Percentiles rank a stretch among this genome's conserved stretches.
Evolutionary conservation across 2,329 filamentous ascomycete genomes (phyloP).

Genomic region (Huntiella moniliformis): DNA sequence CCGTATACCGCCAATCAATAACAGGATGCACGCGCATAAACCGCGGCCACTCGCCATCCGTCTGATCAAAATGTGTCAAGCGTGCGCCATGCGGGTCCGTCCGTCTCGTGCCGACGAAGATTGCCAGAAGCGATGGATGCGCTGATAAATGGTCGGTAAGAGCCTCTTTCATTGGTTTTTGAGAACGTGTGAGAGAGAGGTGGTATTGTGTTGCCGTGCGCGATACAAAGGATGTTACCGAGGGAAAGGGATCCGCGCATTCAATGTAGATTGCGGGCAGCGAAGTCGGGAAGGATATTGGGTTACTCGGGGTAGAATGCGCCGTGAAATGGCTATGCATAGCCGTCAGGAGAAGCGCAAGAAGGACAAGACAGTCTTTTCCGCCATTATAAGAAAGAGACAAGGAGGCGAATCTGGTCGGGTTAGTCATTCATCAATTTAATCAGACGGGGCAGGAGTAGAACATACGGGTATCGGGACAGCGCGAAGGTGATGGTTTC

Average conservation of each 20-base stretch:
- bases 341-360: conserved; percentile 65
- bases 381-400: conserved; percentile 74
- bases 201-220: conserved; percentile 95
- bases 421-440: not conserved
- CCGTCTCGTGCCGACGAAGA: conserved; percentile 66
- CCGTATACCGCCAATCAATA: conserved; percentile 91
- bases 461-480: conserved; percentile 49
- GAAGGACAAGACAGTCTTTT: conserved; percentile 64
- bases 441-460: conserved; percentile 5
- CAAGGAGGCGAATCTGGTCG: conserved; percentile 9
- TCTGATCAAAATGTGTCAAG: conserved; percentile 67
- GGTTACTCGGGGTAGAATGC: conserved; percentile 14
- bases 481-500: conserved; percentile 59
- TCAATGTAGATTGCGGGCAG: conserved; percentile 81
- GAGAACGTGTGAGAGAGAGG: conserved; percentile 61
- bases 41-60: conserved; percentile 73
- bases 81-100: conserved; percentile 79
- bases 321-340: conserved; percentile 24
- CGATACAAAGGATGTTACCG: conserved; percentile 81
- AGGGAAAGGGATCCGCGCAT: conserved; percentile 61
- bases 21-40: conserved; percentile 92
- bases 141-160: conserved; percentile 75
- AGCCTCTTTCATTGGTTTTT: conserved; percentile 81
- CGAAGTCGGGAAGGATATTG: conserved; percentile 20
- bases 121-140: conserved; percentile 51